Evolutionary conservation across 129 eudicot genomes (phyloP), one percentile per base, ranked within the genome.

Genomic region (Ambrosia trifida): DNA sequence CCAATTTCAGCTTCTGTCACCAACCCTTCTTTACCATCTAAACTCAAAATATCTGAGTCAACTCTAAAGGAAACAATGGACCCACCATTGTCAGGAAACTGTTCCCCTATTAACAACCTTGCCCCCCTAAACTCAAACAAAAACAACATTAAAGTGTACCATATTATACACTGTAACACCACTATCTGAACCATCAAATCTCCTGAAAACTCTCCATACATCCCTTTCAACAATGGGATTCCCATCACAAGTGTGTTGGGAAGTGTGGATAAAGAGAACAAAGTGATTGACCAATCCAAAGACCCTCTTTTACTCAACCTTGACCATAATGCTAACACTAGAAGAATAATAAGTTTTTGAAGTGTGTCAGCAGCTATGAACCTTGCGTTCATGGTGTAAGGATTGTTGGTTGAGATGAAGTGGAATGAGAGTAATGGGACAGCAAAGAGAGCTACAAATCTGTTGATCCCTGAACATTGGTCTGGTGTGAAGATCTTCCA

Each of bases 221-320:
- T 91, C 7, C 92, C 92, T 61, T 91, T 91, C 41, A 91, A 64
- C 24, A 91, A 66, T 7, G 97, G 96, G 9, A 91, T 91, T 0
- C 97, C 97, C 97, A 91, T 91, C 1, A 91, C 97, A 14, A 91
- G 90, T 2, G 97, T 91, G 72, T 91, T 91, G 12, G 97, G 97
- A 4, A 88, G 76, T 0, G 96, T 91, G 1, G 93, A 88, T n/a
- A 91, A 84, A 0, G 97, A 88, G 32, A 91, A 91, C 0, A 91
- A 66, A 13, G 97, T 91, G 14, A 91, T 88, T 17, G 90, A 84
- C 97, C 97, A 91, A 57, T 91, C 97, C 6, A 91, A 68, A 14
- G 86, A 91, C 7, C 91, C 95, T 43, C 88, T 80, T 4, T 89
- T 73, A 62, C 91, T 85, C 14, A 50, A 5, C 64, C 87, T 77